phyloP scores from a whole-genome alignment of 2,329 filamentous ascomycete species.

The Penicillium brevicompactum region DNA sequence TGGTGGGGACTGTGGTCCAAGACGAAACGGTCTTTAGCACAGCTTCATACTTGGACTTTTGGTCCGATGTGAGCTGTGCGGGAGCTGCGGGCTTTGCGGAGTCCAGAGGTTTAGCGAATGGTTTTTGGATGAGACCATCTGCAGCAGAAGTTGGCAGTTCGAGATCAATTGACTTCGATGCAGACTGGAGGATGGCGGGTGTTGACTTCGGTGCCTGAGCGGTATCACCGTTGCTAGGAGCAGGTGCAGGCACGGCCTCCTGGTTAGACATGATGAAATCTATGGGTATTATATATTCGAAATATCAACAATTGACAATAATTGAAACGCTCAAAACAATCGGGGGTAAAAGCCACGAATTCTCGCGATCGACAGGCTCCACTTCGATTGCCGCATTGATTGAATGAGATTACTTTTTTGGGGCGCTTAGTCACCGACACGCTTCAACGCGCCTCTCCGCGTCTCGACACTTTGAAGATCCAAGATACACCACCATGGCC shows the following conservation, averaged over 20 bases:
- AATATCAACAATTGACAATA: background rate
- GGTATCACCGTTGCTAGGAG: constrained; percentile 12
- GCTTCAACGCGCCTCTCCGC: constrained; percentile 20
- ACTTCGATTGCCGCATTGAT: constrained; percentile 11
- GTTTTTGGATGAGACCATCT: constrained; percentile 54
- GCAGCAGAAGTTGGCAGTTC: constrained; percentile 40
- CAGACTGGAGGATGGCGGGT: constrained; percentile 7
- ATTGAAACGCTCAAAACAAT: background rate
- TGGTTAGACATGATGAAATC: constrained; percentile 7
- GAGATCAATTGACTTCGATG: constrained; percentile 21
- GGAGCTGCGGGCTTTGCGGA: constrained; percentile 59
- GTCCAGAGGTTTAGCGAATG: constrained; percentile 61
- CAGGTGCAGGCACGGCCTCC: constrained; percentile 2
- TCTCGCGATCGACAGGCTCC: constrained; percentile 13
- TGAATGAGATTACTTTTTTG: constrained; percentile 20
- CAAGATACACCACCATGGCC: constrained; percentile 43
- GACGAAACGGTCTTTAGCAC: constrained; percentile 70
- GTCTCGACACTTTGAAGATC: constrained; percentile 8
- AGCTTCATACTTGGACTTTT: constrained; percentile 77
- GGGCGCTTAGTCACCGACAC: constrained; percentile 25
- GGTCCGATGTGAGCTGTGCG: constrained; percentile 69
- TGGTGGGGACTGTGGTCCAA: constrained; percentile 71
- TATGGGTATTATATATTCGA: background rate
- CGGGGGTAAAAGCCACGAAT: constrained; percentile 1
- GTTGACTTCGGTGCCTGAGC: background rate